Base-by-base conservation (phyloP, 345 rosid genomes). In the Brassica nigra region DNA sequence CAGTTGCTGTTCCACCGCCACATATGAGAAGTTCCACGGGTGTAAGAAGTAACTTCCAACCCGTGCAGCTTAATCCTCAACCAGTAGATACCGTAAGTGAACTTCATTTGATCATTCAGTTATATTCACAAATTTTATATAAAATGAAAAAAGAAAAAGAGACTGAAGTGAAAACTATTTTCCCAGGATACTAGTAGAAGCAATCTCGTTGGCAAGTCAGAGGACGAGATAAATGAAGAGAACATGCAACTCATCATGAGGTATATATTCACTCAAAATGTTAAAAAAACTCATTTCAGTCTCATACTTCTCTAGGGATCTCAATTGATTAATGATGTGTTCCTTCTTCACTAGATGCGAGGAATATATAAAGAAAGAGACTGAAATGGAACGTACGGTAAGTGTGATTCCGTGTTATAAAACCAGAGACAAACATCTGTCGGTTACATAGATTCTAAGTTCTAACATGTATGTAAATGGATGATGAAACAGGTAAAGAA, bases 201-300 rank as follows among this genome's bases (percentile, higher is more conserved):
- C 76, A 58, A 59, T n/a, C 42, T 73, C 29, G 10, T 0, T 39
- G 76, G 76, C 68, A 62, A 62, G 58, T 82, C 90, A 20, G 76
- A 79, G 10, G 89, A 90, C 9, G 86, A 86, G 83, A 67, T 93
- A 52, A 84, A 92, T 37, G 90, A 85, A 64, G 98, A 93, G 78
- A 93, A 93, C 86, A 83, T 89, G 42, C 68, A 83, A 68, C 90
- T 93, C 71, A 89, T 89, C 75, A 74, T 78, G 85, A 88, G 85
- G 98, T 91, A 86, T 11, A 54, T 57, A 62, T 30, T 30, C 42
- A 62, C 64, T 42, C 15, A 18, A 34, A 10, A 57, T 71, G 66
- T 18, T 18, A 14, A 34, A 29, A 15, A 6, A 8, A 23, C 30
- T 28, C 7, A 44, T 6, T 63, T 47, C 31, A 42, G 34, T 39